phyloP scores from a whole-genome alignment of 1,139 yeast genomes.

The Yamadazyma aaseri region DNA sequence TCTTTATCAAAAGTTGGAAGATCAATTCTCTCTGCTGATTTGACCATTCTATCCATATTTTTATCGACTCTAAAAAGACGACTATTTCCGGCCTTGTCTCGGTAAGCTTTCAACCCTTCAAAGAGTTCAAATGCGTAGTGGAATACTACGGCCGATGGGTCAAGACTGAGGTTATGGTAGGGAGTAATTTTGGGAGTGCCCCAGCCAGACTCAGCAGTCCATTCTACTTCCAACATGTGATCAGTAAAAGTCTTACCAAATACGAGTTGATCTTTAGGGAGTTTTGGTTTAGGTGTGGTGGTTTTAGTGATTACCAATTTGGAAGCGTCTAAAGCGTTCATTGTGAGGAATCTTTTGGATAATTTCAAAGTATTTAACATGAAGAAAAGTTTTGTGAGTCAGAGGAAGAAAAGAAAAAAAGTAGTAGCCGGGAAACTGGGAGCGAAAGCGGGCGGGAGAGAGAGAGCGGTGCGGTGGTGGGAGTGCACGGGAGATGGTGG shows the following conservation, averaged over 20 bases:
- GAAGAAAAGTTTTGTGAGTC: conserved; percentile 5
- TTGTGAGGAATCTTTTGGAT: conserved; percentile 7
- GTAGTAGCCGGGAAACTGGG: no score
- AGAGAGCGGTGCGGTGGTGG: no score
- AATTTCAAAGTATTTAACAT: conserved; percentile 3
- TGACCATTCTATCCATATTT: conserved; percentile 90
- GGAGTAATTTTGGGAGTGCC: conserved; percentile 81
- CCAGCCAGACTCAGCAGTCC: conserved; percentile 84
- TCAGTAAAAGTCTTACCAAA: conserved; percentile 88
- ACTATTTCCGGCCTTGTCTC: conserved; percentile 62
- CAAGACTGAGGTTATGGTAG: conserved; percentile 69
- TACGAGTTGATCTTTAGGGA: conserved; percentile 72
- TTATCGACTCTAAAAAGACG: conserved; percentile 87
- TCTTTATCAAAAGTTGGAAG: conserved; percentile 82
- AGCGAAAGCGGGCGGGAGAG: no score
- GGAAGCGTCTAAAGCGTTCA: conserved; percentile 57
- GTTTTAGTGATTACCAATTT: conserved; percentile 61
- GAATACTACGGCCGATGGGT: conserved; percentile 86
- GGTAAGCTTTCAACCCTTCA: conserved; percentile 96
- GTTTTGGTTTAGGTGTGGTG: conserved; percentile 57
- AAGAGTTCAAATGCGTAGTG: conserved; percentile 95
- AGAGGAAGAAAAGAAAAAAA: no score
- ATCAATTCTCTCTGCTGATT: conserved; percentile 82
- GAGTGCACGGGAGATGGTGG: no score
- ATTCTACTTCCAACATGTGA: conserved; percentile 87